phyloP scores from a whole-genome alignment of 257 asterid species.

The Fraxinus americana region DNA sequence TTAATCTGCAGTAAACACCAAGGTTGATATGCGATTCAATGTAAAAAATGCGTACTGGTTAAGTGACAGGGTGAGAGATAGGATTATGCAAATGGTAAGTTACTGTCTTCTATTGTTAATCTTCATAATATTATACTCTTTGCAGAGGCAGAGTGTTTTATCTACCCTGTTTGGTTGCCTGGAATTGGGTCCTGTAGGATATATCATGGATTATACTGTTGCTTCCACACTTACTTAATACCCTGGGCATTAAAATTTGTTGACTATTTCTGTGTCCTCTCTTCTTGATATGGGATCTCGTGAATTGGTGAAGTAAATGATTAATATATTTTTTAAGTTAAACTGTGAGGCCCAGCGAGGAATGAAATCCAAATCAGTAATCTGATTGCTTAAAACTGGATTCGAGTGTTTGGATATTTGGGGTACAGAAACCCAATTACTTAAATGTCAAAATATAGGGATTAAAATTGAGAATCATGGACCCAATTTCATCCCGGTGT shows the following conservation, averaged over 20 bases:
- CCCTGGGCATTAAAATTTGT: slow-evolving; percentile 2
- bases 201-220: background rate
- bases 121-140: slow-evolving; percentile 8
- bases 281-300: background rate
- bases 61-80: slow-evolving; percentile 75
- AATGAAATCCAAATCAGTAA: background rate
- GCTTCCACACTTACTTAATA: slow-evolving; percentile 4
- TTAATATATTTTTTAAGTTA: background rate
- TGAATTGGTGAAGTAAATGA: background rate
- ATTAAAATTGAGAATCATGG: background rate
- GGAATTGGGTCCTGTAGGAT: background rate
- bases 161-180: slow-evolving; percentile 7
- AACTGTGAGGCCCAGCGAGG: background rate
- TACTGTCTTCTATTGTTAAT: slow-evolving; percentile 7
- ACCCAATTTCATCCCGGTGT: background rate
- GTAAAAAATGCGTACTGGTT: slow-evolving; percentile 78
- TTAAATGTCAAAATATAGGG: background rate
- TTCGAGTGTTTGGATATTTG: background rate
- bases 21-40: slow-evolving; percentile 97
- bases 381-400: background rate
- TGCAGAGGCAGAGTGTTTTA: slow-evolving; percentile 1
- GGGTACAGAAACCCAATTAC: background rate
- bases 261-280: background rate
- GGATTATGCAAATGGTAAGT: slow-evolving; percentile 84
- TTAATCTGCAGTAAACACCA: slow-evolving; percentile 64